Conservation (phyloP, 768 basidiomycete genomes). For the Clathrus columnatus region DNA sequence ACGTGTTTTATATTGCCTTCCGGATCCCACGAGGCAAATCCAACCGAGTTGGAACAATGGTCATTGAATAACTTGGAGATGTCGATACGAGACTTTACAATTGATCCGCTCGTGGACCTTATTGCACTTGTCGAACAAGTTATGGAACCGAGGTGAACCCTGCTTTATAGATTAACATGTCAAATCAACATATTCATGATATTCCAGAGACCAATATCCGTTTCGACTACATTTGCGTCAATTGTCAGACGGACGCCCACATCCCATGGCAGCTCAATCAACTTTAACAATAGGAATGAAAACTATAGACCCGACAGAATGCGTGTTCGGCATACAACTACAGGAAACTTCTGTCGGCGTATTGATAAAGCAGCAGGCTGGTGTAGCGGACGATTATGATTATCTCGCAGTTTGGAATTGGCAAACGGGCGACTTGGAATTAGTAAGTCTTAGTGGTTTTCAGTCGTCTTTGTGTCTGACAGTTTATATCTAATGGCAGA, state of each 20-base stretch:
- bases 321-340: slow-evolving; percentile 4
- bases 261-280: not conserved
- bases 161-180: not conserved
- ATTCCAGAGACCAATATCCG: not conserved
- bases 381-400: not conserved
- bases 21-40: not conserved
- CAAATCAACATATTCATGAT: not conserved
- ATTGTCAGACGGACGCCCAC: slow-evolving; percentile 5
- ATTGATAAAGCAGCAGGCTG: not conserved
- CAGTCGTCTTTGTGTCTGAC: not conserved
- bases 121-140: slow-evolving; percentile 5
- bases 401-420: slow-evolving; percentile 6
- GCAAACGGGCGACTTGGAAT: not conserved
- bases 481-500: not conserved
- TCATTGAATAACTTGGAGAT: slow-evolving; percentile 3
- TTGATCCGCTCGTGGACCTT: slow-evolving; percentile 6
- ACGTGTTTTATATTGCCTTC: slow-evolving; percentile 8
- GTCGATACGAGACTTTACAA: slow-evolving; percentile 6
- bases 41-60: not conserved
- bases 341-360: slow-evolving; percentile 3
- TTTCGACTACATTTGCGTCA: slow-evolving; percentile 4
- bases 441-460: not conserved
- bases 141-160: not conserved
- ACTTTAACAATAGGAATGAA: not conserved
- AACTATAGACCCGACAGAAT: not conserved